phyloP scores from a whole-genome alignment of 2,329 filamentous ascomycete genomes.

The Botryosphaeria dothidea region DNA sequence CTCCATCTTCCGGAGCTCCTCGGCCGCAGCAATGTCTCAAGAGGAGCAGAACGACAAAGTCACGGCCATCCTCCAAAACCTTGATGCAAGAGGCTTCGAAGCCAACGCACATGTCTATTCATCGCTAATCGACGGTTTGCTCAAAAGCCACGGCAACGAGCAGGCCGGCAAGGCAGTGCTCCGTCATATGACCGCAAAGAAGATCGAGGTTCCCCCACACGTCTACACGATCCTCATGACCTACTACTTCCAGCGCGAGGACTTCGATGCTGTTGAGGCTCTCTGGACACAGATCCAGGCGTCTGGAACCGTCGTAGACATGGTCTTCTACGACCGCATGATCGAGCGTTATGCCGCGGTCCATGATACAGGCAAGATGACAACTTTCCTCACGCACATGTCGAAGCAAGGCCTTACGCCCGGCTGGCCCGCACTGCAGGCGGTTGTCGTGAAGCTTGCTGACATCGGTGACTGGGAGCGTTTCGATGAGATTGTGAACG shows the following conservation, averaged over 20 bases:
- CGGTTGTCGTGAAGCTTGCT: constrained; percentile 40
- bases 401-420: constrained; percentile 41
- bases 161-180: constrained; percentile 62
- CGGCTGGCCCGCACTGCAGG: constrained; percentile 43
- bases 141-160: constrained; percentile 50
- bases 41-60: constrained; percentile 49
- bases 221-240: constrained; percentile 75
- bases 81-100: background rate
- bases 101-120: constrained; percentile 51
- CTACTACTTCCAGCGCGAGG: constrained; percentile 64
- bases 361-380: constrained; percentile 51
- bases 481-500: background rate
- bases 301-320: constrained; percentile 45
- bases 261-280: constrained; percentile 60
- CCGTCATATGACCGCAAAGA: constrained; percentile 58
- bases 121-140: constrained; percentile 67
- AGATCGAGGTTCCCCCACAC: constrained; percentile 59
- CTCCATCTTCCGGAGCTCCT: constrained; percentile 53
- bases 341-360: constrained; percentile 65
- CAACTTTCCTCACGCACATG: constrained; percentile 44
- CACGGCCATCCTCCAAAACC: background rate
- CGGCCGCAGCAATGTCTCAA: constrained; percentile 42
- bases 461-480: constrained; percentile 33
- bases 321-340: constrained; percentile 68
- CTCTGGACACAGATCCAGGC: constrained; percentile 55